phyloP scores from a whole-genome alignment of 495 filamentous ascomycete genomes.

The Penicillium manginii region DNA sequence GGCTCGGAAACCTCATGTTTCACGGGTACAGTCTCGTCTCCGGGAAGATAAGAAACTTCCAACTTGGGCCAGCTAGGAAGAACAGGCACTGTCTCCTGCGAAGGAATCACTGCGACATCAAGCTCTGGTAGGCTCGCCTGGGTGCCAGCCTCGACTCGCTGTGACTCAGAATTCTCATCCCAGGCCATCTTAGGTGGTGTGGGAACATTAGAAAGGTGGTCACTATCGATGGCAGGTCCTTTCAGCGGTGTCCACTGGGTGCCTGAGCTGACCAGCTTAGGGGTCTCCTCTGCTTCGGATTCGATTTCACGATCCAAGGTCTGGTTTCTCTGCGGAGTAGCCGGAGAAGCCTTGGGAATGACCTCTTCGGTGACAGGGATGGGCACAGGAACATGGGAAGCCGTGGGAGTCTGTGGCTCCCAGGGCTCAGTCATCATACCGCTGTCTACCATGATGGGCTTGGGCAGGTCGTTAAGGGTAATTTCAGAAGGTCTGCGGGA shows the following conservation, averaged over 20 bases:
- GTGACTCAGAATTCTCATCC: slow-evolving; percentile 32
- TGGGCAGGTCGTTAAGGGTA: slow-evolving; percentile 29
- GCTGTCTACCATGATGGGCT: slow-evolving; percentile 71
- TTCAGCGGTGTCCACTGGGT: slow-evolving; percentile 45
- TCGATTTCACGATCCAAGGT: slow-evolving; percentile 24
- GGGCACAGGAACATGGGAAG: slow-evolving; percentile 1
- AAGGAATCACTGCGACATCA: slow-evolving; percentile 39
- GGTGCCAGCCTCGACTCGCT: slow-evolving; percentile 20
- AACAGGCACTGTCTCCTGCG: slow-evolving; percentile 43
- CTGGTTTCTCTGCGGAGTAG: slow-evolving; percentile 25
- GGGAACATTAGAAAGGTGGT: slow-evolving; percentile 38
- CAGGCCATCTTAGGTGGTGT: slow-evolving; percentile 46
- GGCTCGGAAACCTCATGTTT: slow-evolving; percentile 24
- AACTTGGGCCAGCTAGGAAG: slow-evolving; percentile 34
- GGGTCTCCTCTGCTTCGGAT: slow-evolving; percentile 20
- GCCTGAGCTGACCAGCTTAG: slow-evolving; percentile 35
- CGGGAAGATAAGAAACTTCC: slow-evolving; percentile 37
- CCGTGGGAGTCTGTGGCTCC: slow-evolving; percentile 26
- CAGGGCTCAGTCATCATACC: slow-evolving; percentile 88
- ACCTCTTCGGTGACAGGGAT: slow-evolving; percentile 7
- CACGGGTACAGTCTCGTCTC: slow-evolving; percentile 37
- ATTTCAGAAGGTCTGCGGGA: slow-evolving; percentile 46
- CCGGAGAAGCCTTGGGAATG: slow-evolving; percentile 12
- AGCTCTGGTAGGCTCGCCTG: slow-evolving; percentile 31
- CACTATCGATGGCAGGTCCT: slow-evolving; percentile 23